phyloP scores from a whole-genome alignment of 225 moss, liverwort and hornwort species.

The Takakia lepidozioides region DNA sequence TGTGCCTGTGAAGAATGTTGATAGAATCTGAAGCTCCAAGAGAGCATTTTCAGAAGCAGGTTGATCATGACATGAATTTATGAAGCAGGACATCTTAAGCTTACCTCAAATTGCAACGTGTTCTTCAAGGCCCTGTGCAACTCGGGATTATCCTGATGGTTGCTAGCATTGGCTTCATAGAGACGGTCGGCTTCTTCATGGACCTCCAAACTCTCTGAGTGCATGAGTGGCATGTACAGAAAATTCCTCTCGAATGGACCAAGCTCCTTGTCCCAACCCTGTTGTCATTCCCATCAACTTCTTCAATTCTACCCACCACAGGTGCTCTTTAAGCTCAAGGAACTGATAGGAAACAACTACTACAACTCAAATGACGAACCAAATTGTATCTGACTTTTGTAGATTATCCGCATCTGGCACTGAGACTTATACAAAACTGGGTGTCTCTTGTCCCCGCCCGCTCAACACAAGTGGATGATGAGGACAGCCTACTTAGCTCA shows the following conservation, averaged over 20 bases:
- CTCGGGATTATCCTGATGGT: conserved; percentile 28
- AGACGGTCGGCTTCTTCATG: conserved; percentile 33
- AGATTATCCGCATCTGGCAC: no score
- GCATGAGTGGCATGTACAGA: conserved; percentile 71
- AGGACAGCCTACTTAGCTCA: no score
- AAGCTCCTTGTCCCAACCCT: conserved; percentile 61
- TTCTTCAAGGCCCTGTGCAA: conserved; percentile 9
- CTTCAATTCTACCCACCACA: not conserved
- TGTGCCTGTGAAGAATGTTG: no score
- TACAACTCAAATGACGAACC: not conserved
- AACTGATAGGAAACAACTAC: not conserved
- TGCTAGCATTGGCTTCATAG: conserved; percentile 35
- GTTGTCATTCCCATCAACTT: conserved; percentile 1
- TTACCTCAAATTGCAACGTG: conserved; percentile 38
- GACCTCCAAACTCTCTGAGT: conserved; percentile 39
- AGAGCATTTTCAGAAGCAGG: no score
- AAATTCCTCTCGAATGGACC: conserved; percentile 44
- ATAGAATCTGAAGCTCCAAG: no score
- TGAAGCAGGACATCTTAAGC: no score
- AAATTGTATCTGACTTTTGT: not conserved
- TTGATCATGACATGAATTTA: no score
- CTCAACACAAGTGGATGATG: no score
- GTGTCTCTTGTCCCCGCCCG: no score
- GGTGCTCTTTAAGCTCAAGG: not conserved
- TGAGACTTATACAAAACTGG: no score